phyloP scores from a whole-genome alignment of 495 filamentous ascomycete genomes.

The Penicillium nucicola region DNA sequence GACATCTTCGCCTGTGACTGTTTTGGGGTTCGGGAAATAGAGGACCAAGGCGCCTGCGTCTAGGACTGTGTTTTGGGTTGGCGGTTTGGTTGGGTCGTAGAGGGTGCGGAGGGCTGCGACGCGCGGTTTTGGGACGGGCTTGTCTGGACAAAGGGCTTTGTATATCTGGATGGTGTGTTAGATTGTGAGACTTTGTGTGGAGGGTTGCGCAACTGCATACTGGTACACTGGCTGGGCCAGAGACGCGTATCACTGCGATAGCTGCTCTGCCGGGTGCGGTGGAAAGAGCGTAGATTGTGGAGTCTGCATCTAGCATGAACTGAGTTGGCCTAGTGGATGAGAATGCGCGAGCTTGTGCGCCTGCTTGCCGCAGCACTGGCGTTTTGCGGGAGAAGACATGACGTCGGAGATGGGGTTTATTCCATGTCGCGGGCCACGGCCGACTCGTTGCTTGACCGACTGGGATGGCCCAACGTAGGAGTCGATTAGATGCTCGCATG shows the following conservation, averaged over 20 bases:
- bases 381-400: constrained; percentile 8
- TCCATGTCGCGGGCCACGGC: constrained; percentile 1
- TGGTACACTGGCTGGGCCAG: constrained; percentile 70
- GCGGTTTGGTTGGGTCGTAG: constrained; percentile 54
- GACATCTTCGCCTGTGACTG: constrained; percentile 88
- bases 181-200: not conserved
- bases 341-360: constrained; percentile 18
- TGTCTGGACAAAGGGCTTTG: constrained; percentile 65
- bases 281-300: constrained; percentile 89
- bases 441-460: constrained; percentile 23
- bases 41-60: constrained; percentile 81
- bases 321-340: constrained; percentile 12
- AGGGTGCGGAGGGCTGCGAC: constrained; percentile 74
- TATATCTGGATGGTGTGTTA: constrained; percentile 59
- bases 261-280: constrained; percentile 83
- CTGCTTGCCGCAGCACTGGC: not conserved
- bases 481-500: constrained; percentile 30
- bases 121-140: constrained; percentile 64
- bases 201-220: constrained; percentile 42
- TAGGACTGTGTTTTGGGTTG: constrained; percentile 51
- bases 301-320: constrained; percentile 33
- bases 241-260: constrained; percentile 88
- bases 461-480: constrained; percentile 26
- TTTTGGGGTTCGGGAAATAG: constrained; percentile 81
- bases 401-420: constrained; percentile 8